Evolutionary conservation across 2,329 filamentous ascomycete species (phyloP), one percentile per base, ranked within the genome.

Genomic region (Hymenoscyphus linearis): DNA sequence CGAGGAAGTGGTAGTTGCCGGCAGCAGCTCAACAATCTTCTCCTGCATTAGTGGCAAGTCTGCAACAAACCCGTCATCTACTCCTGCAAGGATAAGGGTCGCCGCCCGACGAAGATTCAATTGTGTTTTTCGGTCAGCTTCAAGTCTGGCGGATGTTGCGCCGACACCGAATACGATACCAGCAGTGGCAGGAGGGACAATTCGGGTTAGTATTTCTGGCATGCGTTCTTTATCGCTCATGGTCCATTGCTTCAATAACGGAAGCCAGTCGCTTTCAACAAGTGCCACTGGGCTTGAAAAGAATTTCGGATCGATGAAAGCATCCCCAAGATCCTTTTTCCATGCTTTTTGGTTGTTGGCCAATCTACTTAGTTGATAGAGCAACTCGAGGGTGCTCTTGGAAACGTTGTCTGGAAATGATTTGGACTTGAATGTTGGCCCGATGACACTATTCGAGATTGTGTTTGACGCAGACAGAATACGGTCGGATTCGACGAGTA

Each of bases 161-260:
- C 96, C 96, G 0, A 99, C 95, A n/a, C 95, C 95, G 71, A 99
- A 99, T 73, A 99, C 93, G 68, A 99, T 96, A 9, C 95, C 95
- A 0, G 96, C 95, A 14, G 93, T 93, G 1, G 93, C 91, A 5
- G 95, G 95, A 3, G 93, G 84, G 5, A 87, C 87, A 64, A 99
- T 83, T 22, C 91, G 88, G 40, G 84, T 80, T 9, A 98, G 76
- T 3, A 97, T 79, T 64, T 99, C 95, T 0, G 87, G 79, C 76
- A 99, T 83, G 54, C 90, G 86, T 60, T 97, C 93, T 75, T 96
- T 97, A 74, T 99, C 95, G 16, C 85, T 85, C 14, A 93, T 77
- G 3, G 86, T 83, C 90, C 93, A 96, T 72, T 96, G 91, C 44
- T 85, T 87, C 25, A 99, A 76, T 14, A 98, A 80, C 0, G 88